Base-by-base conservation (phyloP, 2,329 filamentous ascomycete species). In the Phialophora tarda region DNA sequence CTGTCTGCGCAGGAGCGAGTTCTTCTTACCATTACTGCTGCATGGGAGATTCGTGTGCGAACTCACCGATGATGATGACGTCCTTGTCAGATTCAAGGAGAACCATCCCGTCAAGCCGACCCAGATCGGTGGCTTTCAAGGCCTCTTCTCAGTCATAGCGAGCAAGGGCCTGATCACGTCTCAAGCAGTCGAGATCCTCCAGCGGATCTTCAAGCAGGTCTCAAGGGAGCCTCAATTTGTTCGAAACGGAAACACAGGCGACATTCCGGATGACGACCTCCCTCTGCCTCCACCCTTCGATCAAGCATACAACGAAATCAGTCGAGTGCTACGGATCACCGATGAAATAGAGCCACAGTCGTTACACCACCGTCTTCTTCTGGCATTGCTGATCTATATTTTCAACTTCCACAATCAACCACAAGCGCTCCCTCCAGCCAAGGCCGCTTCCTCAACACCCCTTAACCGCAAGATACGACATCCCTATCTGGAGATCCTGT, bases 321-420 rank as follows among this genome's bases (percentile, higher is more conserved):
- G 56, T 26, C 59, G 64, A 21, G 66, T 69, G 7, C 60, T 69
- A 4, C 41, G 41, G 7, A 61, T 69, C 5, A 50, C 66, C 7
- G 63, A 69, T 3, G 57, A 64, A 61, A 26, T 32, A 6, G 14
- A 26, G 10, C 60, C 60, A 12, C 30, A 54, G 23, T 57, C 63
- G 5, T 21, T 47, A 12, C 38, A 64, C 12, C 66, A 69, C 28
- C 30, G 59, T 11, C 57, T 69, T n/a, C 23, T 69, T 11, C 57
- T 69, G 21, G 66, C 64, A 11, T n/a, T 69, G 32, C 34, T 66
- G 21, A 56, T 69, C 50, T 69, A 69, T 24, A 66, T 66, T n/a
- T 69, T 69, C 57, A 69, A 69, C 30, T 62, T 64, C 41, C 66
- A 69, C 54, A 63, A 68, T 47, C 59, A 64, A 24, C 62, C 65